Base-by-base conservation (phyloP, 2,329 filamentous ascomycete genomes). In the Cladosporium sp. region DNA sequence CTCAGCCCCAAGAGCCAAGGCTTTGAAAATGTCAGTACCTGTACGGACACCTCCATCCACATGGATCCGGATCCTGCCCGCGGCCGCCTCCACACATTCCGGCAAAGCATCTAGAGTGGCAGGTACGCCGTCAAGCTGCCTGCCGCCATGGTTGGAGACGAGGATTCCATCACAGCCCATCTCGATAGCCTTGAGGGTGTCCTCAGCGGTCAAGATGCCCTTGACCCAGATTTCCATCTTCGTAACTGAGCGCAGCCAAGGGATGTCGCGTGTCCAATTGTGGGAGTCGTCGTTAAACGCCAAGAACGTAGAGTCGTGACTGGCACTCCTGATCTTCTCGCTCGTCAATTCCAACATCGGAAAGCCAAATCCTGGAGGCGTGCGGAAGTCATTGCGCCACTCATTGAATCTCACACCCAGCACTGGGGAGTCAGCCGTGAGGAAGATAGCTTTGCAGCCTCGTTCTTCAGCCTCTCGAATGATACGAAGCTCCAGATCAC, bases 141-240 rank as follows among this genome's bases (percentile, higher is more conserved):
- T 34, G 3, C 50, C 50, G n/a, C 50, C 50, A 18, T 53, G 50
- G 13, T 89, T 89, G 11, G 77, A 81, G 2, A 89, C 72, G 1
- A 89, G 76, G 44, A 89, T 85, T 0, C 81, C 86, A 58, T 88
- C 80, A 2, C 81, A 79, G 0, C 82, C 84, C 10, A 75, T 63
- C 46, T 84, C 75, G 9, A 83, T 74, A 4, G 74, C 73, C 31
- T 73, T 65, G 13, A 67, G 57, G 1, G 71, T 70, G 54, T 76
- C 74, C 51, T 74, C 70, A 6, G 66, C 63, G 1, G 66, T 70
- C 43, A 66, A 53, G 2, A 73, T 57, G 37, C 58, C 72, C 56
- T 76, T 76, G 34, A 73, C 65, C 74, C 73, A 77, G 38, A 76
- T 73, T 38, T 75, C 68, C 63, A 80, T 69, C 40, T 69, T 72